Evolutionary conservation across 1,284 basidiomycete genomes (phyloP).

Genomic region (Moesziomyces globuligerus): DNA sequence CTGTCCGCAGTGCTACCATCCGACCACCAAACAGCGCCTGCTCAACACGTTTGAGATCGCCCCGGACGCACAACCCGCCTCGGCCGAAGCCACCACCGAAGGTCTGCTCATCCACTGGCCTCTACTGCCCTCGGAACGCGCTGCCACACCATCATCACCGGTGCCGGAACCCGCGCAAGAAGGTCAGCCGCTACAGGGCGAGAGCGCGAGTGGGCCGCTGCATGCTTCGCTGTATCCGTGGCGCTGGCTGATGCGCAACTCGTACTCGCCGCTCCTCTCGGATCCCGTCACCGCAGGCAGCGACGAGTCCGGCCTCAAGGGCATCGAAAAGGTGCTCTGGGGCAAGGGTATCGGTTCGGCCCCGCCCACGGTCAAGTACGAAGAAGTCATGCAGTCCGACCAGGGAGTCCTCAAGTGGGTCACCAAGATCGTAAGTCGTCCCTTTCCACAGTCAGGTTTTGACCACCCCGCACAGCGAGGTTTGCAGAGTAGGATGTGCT

Average conservation of each 20-base stretch:
- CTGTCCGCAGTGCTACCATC: slow-evolving; percentile 86
- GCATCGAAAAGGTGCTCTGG: slow-evolving; percentile 74
- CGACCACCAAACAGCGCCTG: slow-evolving; percentile 87
- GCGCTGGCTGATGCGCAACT: slow-evolving; percentile 80
- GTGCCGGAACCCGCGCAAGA: neutral
- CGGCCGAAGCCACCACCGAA: slow-evolving; percentile 74
- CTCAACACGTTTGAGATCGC: slow-evolving; percentile 89
- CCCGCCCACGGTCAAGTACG: slow-evolving; percentile 80
- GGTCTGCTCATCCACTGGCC: slow-evolving; percentile 76
- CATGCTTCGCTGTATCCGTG: slow-evolving; percentile 86
- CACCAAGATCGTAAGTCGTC: slow-evolving; percentile 79
- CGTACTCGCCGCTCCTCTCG: slow-evolving; percentile 76
- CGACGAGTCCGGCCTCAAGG: slow-evolving; percentile 27
- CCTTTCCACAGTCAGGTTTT: neutral
- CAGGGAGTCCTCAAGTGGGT: slow-evolving; percentile 82
- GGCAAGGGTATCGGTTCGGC: slow-evolving; percentile 78
- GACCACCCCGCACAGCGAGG: neutral
- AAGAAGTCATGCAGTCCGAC: slow-evolving; percentile 80
- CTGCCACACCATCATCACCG: slow-evolving; percentile 6
- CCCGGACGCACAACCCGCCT: slow-evolving; percentile 75
- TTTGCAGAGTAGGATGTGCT: neutral
- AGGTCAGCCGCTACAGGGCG: slow-evolving; percentile 6
- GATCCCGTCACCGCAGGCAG: slow-evolving; percentile 71
- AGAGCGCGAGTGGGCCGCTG: neutral
- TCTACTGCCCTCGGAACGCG: slow-evolving; percentile 32